Base-by-base conservation (phyloP, 192 early-diverging fungal species). In the Phlyctochytrium planicorne region DNA sequence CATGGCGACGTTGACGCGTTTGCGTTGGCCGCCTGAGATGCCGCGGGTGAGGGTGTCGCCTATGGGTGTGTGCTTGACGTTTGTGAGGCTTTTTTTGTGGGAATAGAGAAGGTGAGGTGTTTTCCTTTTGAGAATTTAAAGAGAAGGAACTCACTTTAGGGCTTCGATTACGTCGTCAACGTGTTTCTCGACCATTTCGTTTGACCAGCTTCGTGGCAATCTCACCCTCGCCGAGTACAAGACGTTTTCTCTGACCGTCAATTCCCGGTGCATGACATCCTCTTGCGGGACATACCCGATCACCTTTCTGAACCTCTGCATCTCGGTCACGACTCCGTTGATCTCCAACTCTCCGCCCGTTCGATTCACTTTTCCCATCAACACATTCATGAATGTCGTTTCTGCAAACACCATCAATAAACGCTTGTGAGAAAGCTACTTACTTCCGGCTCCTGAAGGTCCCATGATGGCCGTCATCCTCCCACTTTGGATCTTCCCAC, bases 391-490 rank as follows among this genome's bases (percentile, higher is more conserved):
- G 36, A 79, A 79, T 6, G 78, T 74, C 1, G 78, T 76, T 69
- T 79, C 69, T 64, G 53, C 12, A 53, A n/a, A 20, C 10, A 37
- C 27, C 12, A 57, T 20, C 6, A 29, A 14, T 27, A 25, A 29
- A 47, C 6, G 40, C n/a, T 47, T 47, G 55, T 4, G 14, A 60
- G 32, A 16, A 4, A 65, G 33, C 4, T 20, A 55, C 62, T 52
- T 35, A 67, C 59, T 72, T 16, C 93, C 94, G 3, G 94, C 92
- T 30, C 95, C 95, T 6, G 91, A 93, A 1, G 93, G 92, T 0
- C 95, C 96, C 89, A 97, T 96, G n/a, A 98, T 88, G 1, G 92
- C 93, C 64, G 91, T 82, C 60, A 93, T 75, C 34, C 90, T 82
- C n/a, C 91, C 92, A 1, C 91, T 80, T 16, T 80, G 72, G 29